Evolutionary conservation across 2,329 filamentous ascomycete genomes (phyloP).

Genomic region (Xylaria sp.): DNA sequence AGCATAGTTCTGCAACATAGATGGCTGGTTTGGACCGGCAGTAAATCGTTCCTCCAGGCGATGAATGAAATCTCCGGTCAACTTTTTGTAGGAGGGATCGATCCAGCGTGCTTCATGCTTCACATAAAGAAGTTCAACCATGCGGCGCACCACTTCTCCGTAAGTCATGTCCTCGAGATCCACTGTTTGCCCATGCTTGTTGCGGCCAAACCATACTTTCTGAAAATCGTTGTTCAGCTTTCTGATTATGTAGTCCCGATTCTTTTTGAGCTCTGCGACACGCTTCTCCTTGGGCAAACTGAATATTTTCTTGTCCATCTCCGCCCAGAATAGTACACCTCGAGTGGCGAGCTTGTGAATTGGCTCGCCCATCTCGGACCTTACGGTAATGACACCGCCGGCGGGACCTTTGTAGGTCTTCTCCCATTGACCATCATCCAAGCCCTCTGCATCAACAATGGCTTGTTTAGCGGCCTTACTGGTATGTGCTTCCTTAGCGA

Average conservation of each 20-base stretch:
- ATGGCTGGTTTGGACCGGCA: conserved; percentile 74
- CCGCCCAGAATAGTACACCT: conserved; percentile 95
- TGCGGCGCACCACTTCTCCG: conserved; percentile 83
- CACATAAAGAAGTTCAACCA: conserved; percentile 91
- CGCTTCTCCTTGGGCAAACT: conserved; percentile 94
- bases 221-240: conserved; percentile 97
- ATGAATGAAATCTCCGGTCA: conserved; percentile 95
- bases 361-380: conserved; percentile 99
- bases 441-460: conserved; percentile 85
- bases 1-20: conserved; percentile 87
- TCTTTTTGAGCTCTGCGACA: conserved; percentile 86
- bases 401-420: conserved; percentile 91
- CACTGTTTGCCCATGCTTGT: conserved; percentile 80
- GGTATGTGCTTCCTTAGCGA: conserved; percentile 90
- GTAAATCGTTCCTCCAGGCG: conserved; percentile 98
- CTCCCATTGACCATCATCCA: conserved; percentile 88
- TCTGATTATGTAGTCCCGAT: conserved; percentile 90
- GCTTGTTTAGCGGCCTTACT: conserved; percentile 89
- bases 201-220: conserved; percentile 95
- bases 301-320: conserved; percentile 99
- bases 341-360: conserved; percentile 99
- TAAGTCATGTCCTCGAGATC: conserved; percentile 98
- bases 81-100: conserved; percentile 80
- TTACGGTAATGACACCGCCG: conserved; percentile 94
- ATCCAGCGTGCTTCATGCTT: conserved; percentile 94